A percentile compares a stretch with the other conserved stretches of the same genome.
Conservation (phyloP, 2,329 filamentous ascomycete genomes). For the Xylariaceae sp. region DNA sequence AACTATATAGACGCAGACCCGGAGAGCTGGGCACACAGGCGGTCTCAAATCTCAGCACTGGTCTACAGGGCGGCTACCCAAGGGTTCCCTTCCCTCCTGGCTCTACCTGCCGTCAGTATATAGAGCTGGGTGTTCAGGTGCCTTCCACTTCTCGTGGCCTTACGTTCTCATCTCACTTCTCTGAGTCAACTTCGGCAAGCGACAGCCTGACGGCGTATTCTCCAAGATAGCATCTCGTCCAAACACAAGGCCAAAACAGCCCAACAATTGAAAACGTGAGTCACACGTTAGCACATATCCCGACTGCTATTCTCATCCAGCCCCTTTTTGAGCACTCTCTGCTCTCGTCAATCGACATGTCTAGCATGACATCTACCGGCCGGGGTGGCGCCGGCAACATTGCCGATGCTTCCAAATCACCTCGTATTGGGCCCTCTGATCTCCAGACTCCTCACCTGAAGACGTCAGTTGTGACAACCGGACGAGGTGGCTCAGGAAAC, state of each 20-base stretch:
- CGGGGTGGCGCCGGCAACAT: constrained; percentile 83
- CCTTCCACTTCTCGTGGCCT: not conserved
- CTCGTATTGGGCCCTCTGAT: constrained; percentile 62
- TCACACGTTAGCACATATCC: not conserved
- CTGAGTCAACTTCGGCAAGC: too few relatives aligned
- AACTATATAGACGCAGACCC: constrained; percentile 2
- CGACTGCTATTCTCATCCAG: not conserved
- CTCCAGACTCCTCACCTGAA: constrained; percentile 85
- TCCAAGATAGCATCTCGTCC: too few relatives aligned
- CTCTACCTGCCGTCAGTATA: not conserved
- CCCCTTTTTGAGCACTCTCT: not conserved
- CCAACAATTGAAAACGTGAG: not conserved
- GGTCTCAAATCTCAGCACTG: too few relatives aligned
- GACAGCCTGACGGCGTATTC: too few relatives aligned
- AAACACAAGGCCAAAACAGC: not conserved
- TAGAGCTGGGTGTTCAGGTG: not conserved
- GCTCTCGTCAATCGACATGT: constrained; percentile 38
- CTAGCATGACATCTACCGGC: constrained; percentile 66
- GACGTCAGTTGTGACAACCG: constrained; percentile 83
- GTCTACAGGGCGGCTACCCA: too few relatives aligned
- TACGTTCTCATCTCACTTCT: not conserved
- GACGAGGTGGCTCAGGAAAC: constrained; percentile 86
- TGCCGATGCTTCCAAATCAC: constrained; percentile 56
- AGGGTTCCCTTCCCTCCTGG: not conserved
- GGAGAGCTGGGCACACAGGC: constrained; percentile 12